These are phyloP conservation scores for Letharia columbiana DNA, from an alignment of 495 filamentous ascomycete genomes.

Conservation along the genomic window DNA sequence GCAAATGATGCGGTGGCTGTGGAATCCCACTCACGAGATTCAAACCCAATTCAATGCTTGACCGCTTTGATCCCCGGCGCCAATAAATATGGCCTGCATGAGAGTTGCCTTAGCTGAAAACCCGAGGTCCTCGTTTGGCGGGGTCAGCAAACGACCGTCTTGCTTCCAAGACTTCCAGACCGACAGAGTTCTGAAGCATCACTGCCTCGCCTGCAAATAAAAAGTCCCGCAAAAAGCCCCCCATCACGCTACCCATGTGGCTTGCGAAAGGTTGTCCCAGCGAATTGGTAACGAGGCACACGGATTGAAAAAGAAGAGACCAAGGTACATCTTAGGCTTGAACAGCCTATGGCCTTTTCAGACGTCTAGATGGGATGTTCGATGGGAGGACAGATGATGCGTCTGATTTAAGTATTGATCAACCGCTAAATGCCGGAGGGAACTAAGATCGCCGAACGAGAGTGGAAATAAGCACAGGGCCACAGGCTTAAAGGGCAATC, in stretches of 20 bases:
- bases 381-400: constrained; percentile 7
- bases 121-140: not conserved
- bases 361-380: not conserved
- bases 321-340: not conserved
- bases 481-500: not conserved
- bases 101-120: not conserved
- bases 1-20: constrained; percentile 18
- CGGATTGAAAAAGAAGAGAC: not conserved
- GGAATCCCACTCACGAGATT: not conserved
- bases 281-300: not conserved
- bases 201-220: not conserved
- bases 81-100: not conserved
- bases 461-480: constrained; percentile 1
- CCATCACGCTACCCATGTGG: not conserved
- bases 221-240: not conserved
- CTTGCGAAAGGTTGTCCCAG: not conserved
- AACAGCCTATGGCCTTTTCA: not conserved
- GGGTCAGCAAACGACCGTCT: constrained; percentile 5
- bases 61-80: constrained; percentile 15
- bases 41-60: not conserved
- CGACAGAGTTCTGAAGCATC: not conserved
- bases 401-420: constrained; percentile 10
- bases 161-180: not conserved
- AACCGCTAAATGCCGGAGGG: not conserved
- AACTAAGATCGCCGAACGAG: constrained; percentile 10